Evolutionary conservation across 2,329 filamentous ascomycete species (phyloP), one percentile per base, ranked within the genome.

Genomic region (Botrytis elliptica): DNA sequence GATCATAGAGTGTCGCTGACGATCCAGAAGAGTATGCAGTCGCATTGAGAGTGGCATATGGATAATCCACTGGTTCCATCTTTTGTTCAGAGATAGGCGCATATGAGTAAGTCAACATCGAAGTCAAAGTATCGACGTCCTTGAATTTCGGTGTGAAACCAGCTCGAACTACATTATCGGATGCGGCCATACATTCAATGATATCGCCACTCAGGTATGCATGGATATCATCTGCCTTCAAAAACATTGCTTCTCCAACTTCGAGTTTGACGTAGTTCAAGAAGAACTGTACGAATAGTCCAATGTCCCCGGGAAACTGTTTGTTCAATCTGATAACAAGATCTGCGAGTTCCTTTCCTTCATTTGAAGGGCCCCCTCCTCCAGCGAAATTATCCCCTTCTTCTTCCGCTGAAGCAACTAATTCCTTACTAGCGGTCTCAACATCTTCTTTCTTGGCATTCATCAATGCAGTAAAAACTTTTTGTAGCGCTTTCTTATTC

Each of bases 141-240:
- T 98, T 98, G 88, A 97, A 99, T 82, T 99, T 99, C 73, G 96
- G 96, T 0, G 96, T 99, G 83, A 99, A 96, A 62, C 96, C 96
- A 0, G 96, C 96, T 73, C 96, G 94, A 70, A 99, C 95, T 52
- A 99, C 96, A 78, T 99, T 99, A 87, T 99, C 96, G n/a, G 93
- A 97, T 14, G 94, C 92, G 0, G 96, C 96, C 96, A 99, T 99
- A 86, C 96, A 99, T 84, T 99, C 96, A 82, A 99, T 94, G 78
- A 99, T 97, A 81, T 99, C 95, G 74, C 93, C 93, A 4, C 91
- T 93, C 62, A 97, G 84, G 83, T 99, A 99, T 67, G 96, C 96
- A 82, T 99, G 96, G 79, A 98, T 98, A 80, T 98, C 96, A 80
- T 99, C 95, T 10, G 96, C 96, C 79, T 94, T 93, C 52, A 99